Percentiles rank a stretch among this genome's conserved stretches.
These are phyloP conservation scores for Epichloe gansuensis DNA, from an alignment of 2,329 filamentous ascomycete species.

Conservation along the genomic window DNA sequence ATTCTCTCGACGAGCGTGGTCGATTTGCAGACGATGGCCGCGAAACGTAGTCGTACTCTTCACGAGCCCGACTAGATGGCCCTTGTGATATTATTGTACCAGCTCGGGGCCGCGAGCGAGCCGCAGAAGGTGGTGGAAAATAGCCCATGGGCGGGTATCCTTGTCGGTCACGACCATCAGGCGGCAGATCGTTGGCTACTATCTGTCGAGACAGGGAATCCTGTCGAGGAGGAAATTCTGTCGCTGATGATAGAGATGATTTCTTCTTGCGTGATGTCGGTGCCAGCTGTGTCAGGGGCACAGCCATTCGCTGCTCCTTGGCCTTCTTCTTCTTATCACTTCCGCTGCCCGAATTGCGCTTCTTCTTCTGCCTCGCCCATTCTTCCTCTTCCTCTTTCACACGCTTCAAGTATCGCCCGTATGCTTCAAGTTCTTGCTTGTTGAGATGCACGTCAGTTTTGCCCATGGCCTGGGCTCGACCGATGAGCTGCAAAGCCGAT, in stretches of 20 bases:
- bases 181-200: conserved; percentile 24
- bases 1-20: conserved; percentile 20
- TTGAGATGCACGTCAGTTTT: conserved; percentile 70
- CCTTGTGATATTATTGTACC: conserved; percentile 29
- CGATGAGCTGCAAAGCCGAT: conserved; percentile 68
- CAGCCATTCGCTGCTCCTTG: conserved; percentile 36
- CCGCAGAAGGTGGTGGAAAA: conserved; percentile 34
- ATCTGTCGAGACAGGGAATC: conserved; percentile 27
- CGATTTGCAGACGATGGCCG: conserved; percentile 8
- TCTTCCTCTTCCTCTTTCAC: conserved; percentile 43
- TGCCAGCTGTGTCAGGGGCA: conserved; percentile 42
- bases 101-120: conserved; percentile 29
- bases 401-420: conserved; percentile 56
- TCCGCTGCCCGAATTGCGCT: conserved; percentile 30
- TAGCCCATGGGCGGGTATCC: conserved; percentile 37
- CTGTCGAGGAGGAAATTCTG: conserved; percentile 14
- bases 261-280: conserved; percentile 27
- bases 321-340: conserved; percentile 26
- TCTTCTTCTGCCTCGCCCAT: conserved; percentile 53
- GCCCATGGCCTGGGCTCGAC: conserved; percentile 62
- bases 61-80: conserved; percentile 19
- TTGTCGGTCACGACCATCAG: conserved; percentile 21
- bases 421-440: conserved; percentile 66
- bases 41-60: conserved; percentile 31
- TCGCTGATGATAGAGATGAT: conserved; percentile 10